phyloP scores from a whole-genome alignment of 129 eudicot species.

The Pulicaria dysenterica region DNA sequence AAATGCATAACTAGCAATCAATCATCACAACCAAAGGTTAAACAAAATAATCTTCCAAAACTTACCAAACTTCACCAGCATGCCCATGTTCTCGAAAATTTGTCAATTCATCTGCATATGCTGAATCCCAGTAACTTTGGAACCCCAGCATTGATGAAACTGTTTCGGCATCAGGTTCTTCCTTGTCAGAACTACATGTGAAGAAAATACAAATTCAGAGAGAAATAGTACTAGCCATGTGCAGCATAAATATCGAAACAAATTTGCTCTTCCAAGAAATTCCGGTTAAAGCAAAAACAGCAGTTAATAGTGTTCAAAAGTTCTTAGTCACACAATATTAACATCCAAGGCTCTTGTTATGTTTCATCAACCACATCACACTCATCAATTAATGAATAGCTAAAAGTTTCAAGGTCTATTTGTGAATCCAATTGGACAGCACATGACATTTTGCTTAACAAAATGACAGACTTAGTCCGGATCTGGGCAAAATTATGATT shows the following conservation, averaged over 20 bases:
- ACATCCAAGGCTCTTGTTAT: not conserved
- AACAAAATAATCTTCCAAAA: constrained; percentile 7
- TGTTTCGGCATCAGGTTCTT: constrained; percentile 89
- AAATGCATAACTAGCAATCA: constrained; percentile 12
- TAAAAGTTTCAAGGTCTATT: not conserved
- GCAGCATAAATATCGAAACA: constrained; percentile 9
- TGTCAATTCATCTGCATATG: constrained; percentile 86
- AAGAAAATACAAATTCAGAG: constrained; percentile 19
- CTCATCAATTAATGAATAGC: constrained; percentile 1
- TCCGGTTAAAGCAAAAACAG: constrained; percentile 11
- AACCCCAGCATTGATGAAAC: constrained; percentile 91
- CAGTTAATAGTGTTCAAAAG: not conserved
- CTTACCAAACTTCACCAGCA: constrained; percentile 98
- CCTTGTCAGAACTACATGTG: constrained; percentile 88
- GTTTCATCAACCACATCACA: constrained; percentile 11
- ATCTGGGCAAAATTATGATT: not conserved
- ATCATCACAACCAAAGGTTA: constrained; percentile 5
- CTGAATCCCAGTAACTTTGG: constrained; percentile 95
- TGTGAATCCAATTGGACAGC: constrained; percentile 11
- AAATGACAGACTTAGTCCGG: not conserved
- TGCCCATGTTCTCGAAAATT: constrained; percentile 97
- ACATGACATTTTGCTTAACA: constrained; percentile 1
- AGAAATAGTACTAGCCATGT: not conserved
- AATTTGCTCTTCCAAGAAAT: not conserved
- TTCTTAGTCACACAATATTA: not conserved